Conservation (phyloP, 371 early-diverging fungal genomes). For the Mucor irregularis region DNA sequence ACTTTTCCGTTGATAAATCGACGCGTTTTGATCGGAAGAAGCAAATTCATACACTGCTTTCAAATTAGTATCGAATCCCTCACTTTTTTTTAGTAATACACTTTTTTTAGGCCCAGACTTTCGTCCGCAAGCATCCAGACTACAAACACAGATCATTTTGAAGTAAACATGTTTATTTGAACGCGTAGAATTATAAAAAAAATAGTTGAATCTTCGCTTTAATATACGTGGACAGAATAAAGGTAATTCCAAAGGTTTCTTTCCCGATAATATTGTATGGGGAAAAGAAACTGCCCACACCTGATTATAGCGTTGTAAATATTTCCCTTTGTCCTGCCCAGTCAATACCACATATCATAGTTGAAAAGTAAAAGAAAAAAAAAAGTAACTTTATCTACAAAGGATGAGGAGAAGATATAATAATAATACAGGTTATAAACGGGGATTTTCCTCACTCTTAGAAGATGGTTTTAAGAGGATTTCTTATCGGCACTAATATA, state of each 20-base stretch:
- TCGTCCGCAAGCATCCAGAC: too few relatives aligned
- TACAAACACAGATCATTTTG: too few relatives aligned
- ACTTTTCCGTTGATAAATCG: too few relatives aligned
- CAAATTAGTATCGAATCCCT: too few relatives aligned
- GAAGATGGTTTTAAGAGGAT: too few relatives aligned
- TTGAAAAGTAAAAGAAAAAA: background rate
- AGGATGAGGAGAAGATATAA: background rate
- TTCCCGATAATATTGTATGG: too few relatives aligned
- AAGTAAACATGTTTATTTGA: too few relatives aligned
- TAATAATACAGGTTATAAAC: background rate
- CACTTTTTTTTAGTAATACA: too few relatives aligned
- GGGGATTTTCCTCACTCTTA: background rate
- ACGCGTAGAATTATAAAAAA: background rate
- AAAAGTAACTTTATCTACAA: background rate
- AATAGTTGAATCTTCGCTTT: slow-evolving; percentile 37
- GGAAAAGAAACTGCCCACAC: slow-evolving; percentile 38
- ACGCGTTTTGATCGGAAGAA: too few relatives aligned
- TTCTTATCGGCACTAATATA: slow-evolving; percentile 48
- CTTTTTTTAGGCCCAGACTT: too few relatives aligned
- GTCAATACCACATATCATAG: background rate
- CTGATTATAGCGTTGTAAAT: slow-evolving; percentile 44
- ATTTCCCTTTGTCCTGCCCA: background rate
- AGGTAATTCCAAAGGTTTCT: slow-evolving; percentile 29
- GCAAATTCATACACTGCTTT: too few relatives aligned
- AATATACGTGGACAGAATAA: slow-evolving; percentile 50